Evolutionary conservation across 2,329 filamentous ascomycete species (phyloP).

Genomic region (Ceratocystis diversiconidia): DNA sequence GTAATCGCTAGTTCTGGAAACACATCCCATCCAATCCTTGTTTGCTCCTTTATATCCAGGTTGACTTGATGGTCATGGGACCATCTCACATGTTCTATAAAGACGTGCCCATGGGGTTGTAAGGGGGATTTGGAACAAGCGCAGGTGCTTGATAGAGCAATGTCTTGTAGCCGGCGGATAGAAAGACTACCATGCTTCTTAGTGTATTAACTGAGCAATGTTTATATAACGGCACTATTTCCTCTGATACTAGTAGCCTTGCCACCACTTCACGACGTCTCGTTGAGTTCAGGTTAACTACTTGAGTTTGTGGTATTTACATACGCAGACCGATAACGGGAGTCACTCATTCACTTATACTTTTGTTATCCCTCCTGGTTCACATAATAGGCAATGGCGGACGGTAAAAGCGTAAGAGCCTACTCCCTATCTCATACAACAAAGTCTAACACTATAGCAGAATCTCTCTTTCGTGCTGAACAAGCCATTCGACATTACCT

Average conservation of each 20-base stretch:
- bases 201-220: background rate
- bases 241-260: background rate
- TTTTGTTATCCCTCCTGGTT: background rate
- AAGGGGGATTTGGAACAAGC: background rate
- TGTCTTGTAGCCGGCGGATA: background rate
- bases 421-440: background rate
- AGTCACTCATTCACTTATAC: background rate
- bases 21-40: background rate
- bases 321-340: background rate
- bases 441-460: slow-evolving; percentile 29
- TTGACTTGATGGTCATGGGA: slow-evolving; percentile 4
- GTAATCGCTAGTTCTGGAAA: background rate
- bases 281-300: background rate
- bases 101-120: background rate
- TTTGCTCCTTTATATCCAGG: background rate
- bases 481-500: slow-evolving; percentile 56
- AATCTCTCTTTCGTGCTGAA: slow-evolving; percentile 79
- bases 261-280: background rate
- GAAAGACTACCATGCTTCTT: background rate
- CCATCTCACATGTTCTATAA: background rate
- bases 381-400: slow-evolving; percentile 6
- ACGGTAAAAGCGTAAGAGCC: slow-evolving; percentile 18
- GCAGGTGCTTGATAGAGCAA: background rate
- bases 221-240: too few relatives aligned
- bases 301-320: background rate